Evolutionary conservation across 1,284 basidiomycete species (phyloP).

Genomic region (Hypsizygus ulmarius): DNA sequence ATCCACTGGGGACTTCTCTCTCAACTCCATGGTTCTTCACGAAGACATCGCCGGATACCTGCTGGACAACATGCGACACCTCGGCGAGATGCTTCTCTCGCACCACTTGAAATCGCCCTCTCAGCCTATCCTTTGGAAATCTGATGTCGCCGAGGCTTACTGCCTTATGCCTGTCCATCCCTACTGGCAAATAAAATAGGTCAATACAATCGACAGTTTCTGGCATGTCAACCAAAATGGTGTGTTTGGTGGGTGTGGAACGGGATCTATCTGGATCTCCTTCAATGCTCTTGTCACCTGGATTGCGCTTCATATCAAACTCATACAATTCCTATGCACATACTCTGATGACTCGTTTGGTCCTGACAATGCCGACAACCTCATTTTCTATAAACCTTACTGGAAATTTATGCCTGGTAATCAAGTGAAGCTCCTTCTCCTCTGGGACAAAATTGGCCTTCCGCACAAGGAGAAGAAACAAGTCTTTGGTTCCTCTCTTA

Average conservation of each 20-base stretch:
- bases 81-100: slow-evolving; percentile 21
- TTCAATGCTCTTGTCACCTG: neutral
- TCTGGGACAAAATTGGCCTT: slow-evolving; percentile 2
- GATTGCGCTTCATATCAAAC: neutral
- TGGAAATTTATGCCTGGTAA: neutral
- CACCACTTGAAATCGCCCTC: neutral
- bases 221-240: slow-evolving; percentile 30
- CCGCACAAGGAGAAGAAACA: slow-evolving; percentile 3
- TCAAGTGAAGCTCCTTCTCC: neutral
- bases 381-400: neutral
- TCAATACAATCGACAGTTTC: slow-evolving; percentile 26
- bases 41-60: slow-evolving; percentile 17
- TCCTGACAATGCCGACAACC: neutral
- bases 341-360: neutral
- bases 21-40: slow-evolving; percentile 37
- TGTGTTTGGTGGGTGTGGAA: slow-evolving; percentile 31
- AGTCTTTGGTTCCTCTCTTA: neutral
- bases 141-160: no score
- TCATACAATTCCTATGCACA: no score
- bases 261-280: slow-evolving; percentile 19
- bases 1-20: slow-evolving; percentile 27
- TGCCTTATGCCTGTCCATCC: slow-evolving; percentile 35
- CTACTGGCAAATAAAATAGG: slow-evolving; percentile 43
- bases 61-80: slow-evolving; percentile 25
- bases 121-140: slow-evolving; percentile 31